Evolutionary conservation across 441 rosid species (phyloP), one percentile per base, ranked within the genome.

Genomic region (Bruguiera hainesii): DNA sequence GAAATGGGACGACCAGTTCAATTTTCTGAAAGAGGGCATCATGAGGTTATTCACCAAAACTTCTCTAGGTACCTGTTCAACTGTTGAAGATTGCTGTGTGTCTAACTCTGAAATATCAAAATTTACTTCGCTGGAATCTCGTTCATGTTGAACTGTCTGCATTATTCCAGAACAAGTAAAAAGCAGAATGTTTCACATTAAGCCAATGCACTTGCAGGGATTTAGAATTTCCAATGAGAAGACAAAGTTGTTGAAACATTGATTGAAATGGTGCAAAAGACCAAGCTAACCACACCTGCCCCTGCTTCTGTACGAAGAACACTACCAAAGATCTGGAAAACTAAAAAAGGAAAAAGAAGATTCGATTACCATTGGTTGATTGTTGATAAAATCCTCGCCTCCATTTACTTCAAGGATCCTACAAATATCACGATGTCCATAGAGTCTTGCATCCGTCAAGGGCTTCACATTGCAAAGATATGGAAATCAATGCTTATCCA

Each of bases 351-450:
- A 19, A 11, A 28, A 52, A 64, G 73, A 66, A 16, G 35, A 69
- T 20, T 16, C 29, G 21, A 64, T 75, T 76, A 82, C 79, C 74
- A 72, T 77, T 30, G 81, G 79, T 25, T 76, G 87, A 67, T 84
- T 84, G 33, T 78, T 70, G 72, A 71, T 68, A 56, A 79, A 78
- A 53, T 84, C 86, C 73, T 80, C 72, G 67, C 87, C 84, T 18
- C 89, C 81, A 65, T 83, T 83, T 28, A 81, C 91, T 83, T 87
- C 85, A 5, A 84, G 76, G 63, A 87, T 80, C 76, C 89, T 81
- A 76, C 91, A 84, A 37, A 87, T 84, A 71, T 84, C 87, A 21
- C 81, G 72, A 61, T 84, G 87, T 9, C 80, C 76, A 51, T 80
- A 87, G 15, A 69, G 79, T 70, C 82, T 81, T 39, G 91, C 86